These are phyloP conservation scores for Phialemoniopsis sp. DNA, from an alignment of 2,329 filamentous ascomycete species.

Conservation along the genomic window DNA sequence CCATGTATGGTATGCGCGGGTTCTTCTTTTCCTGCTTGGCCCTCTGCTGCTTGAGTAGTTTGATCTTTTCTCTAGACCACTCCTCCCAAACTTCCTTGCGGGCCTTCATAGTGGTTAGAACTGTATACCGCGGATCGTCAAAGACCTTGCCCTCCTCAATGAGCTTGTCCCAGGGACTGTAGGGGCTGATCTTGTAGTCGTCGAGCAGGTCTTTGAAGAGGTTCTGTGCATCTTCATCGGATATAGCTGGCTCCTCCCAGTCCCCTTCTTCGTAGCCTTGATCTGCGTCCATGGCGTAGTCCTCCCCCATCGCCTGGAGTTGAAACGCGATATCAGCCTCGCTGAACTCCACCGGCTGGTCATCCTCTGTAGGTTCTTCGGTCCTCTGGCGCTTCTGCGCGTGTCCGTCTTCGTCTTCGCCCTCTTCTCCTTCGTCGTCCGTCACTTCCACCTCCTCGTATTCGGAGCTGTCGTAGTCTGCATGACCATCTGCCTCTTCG, in stretches of 20 bases:
- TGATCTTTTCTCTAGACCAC: constrained; percentile 78
- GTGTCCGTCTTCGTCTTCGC: constrained; percentile 38
- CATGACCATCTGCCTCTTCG: constrained; percentile 24
- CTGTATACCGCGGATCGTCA: constrained; percentile 83
- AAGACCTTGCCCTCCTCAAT: constrained; percentile 78
- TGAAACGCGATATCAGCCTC: constrained; percentile 95
- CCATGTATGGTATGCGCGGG: constrained; percentile 76
- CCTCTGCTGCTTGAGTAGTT: constrained; percentile 65
- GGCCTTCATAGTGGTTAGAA: constrained; percentile 73
- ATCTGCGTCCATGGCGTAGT: constrained; percentile 74
- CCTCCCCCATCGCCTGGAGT: constrained; percentile 80
- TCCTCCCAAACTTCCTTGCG: constrained; percentile 79
- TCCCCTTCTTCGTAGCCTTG: constrained; percentile 71
- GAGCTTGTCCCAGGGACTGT: constrained; percentile 85
- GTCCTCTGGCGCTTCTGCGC: constrained; percentile 44
- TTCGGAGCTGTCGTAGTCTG: constrained; percentile 59
- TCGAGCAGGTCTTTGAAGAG: constrained; percentile 84
- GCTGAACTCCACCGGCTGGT: constrained; percentile 70
- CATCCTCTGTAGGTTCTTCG: constrained; percentile 31
- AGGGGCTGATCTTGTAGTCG: constrained; percentile 79
- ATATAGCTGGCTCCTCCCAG: constrained; percentile 65
- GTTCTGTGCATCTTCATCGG: constrained; percentile 69
- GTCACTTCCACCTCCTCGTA: constrained; percentile 75
- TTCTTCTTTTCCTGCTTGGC: constrained; percentile 77
- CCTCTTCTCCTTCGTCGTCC: constrained; percentile 54